Evolutionary conservation across 257 asterid species (phyloP).

Genomic region (Anisodus acutangulus): DNA sequence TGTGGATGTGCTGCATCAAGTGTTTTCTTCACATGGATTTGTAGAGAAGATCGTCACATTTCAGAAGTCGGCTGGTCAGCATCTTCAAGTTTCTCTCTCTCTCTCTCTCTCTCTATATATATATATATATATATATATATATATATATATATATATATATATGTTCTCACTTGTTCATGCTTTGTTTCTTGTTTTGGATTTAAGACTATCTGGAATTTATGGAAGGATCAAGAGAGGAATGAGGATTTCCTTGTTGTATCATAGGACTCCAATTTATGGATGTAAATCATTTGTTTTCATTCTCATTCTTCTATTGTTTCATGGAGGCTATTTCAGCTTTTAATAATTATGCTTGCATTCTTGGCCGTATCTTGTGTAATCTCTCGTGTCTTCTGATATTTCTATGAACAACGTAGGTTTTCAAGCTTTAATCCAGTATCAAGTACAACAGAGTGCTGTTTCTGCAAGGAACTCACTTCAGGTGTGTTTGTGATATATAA

Average conservation of each 20-base stretch:
- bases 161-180: constrained; percentile 47
- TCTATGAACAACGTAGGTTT: constrained; percentile 63
- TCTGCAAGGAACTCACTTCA: constrained; percentile 83
- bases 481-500: constrained; percentile 40
- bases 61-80: constrained; percentile 99
- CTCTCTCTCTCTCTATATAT: constrained; percentile 35
- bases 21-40: constrained; percentile 64
- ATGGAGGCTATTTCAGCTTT: background rate
- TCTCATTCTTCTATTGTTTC: background rate
- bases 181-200: constrained; percentile 35
- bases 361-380: background rate
- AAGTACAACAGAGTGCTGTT: constrained; percentile 71
- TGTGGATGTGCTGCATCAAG: too few species aligned
- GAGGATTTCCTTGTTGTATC: background rate
- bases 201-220: background rate
- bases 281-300: background rate
- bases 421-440: constrained; percentile 90
- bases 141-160: background rate
- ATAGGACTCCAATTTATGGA: background rate
- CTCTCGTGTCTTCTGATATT: background rate
- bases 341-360: background rate
- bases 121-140: too few species aligned
- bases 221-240: background rate
- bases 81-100: constrained; percentile 58
- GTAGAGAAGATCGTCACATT: constrained; percentile 99